Evolutionary conservation across 1,284 basidiomycete species (phyloP), one percentile per base, ranked within the genome.

Genomic region (Taiwanofungus camphoratus): DNA sequence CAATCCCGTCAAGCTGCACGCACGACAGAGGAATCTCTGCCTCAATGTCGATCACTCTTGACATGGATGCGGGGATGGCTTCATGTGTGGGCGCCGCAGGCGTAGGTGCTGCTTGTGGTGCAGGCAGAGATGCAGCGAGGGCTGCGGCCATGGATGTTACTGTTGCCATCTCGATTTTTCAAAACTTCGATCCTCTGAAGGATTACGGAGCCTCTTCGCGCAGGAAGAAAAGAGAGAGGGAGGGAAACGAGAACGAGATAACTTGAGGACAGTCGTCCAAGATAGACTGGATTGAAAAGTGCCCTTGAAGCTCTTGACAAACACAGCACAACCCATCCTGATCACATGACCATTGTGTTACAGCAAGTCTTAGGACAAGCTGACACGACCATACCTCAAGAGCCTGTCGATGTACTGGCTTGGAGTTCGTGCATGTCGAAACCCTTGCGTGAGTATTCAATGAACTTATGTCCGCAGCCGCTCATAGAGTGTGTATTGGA

Each of bases 41-140:
- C 68, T 94, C 90, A 52, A 92, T 86, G 65, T 95, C 92, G 59
- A 94, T 83, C 47, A 84, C 82, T 61, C 88, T 91, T 41, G 89
- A 79, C 84, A 92, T 91, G 50, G 88, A 87, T 8, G 89, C 78
- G 19, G 90, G 92, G 52, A 95, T 91, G 39, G 76, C 78, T 62
- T 87, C 87, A 69, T 86, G 79, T 22, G 74, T 76, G 11, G 85
- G 79, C 23, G 79, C 76, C 41, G 74, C 70, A 12, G 81, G 77
- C 6, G 73, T 66, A 15, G 79, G 72, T 22, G 77, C 71, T 31
- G 77, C 60, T 44, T 77, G 66, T 23, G 77, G 77, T 52, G 79
- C 73, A 36, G 90, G 90, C 24, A 92, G 71, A 20, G 85, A 82
- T 26, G 91, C 91, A 58, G 90, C 90, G 29, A 93, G 73, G 32